Conservation (phyloP, 306 rosid genomes). For the Gleditsia sinensis region DNA sequence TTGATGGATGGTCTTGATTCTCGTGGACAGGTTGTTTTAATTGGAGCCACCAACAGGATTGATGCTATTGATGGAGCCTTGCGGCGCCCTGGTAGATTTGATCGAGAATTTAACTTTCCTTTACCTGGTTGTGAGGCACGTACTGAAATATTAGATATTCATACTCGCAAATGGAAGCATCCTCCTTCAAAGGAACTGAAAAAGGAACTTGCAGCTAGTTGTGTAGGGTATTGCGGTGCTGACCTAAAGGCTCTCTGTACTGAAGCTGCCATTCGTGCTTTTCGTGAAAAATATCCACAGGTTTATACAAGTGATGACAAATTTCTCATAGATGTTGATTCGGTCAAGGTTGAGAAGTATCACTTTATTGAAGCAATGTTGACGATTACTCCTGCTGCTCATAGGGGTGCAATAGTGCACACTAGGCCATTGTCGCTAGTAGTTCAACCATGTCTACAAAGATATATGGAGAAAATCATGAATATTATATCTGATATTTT, state of each 20-base stretch:
- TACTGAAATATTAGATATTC: constrained; percentile 89
- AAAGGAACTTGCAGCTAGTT: constrained; percentile 90
- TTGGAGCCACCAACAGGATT: constrained; percentile 97
- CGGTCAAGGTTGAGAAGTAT: constrained; percentile 79
- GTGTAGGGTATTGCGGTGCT: constrained; percentile 99
- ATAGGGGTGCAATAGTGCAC: constrained; percentile 90
- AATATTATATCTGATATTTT: constrained; percentile 70
- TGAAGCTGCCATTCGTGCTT: constrained; percentile 98
- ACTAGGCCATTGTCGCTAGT: constrained; percentile 92
- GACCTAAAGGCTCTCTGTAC: constrained; percentile 98
- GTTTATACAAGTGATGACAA: constrained; percentile 96
- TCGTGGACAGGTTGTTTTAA: constrained; percentile 98
- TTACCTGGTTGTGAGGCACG: constrained; percentile 98
- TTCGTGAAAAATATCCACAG: constrained; percentile 95
- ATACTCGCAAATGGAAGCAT: constrained; percentile 94
- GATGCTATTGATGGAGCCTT: constrained; percentile 99
- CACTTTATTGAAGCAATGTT: constrained; percentile 98
- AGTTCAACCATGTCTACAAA: constrained; percentile 82
- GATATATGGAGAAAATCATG: constrained; percentile 77
- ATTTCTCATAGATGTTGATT: constrained; percentile 90
- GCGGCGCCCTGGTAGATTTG: constrained; percentile 99
- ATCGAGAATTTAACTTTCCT: constrained; percentile 92
- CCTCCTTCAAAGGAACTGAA: constrained; percentile 84
- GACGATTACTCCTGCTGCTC: constrained; percentile 98
- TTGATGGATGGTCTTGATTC: constrained; percentile 99